phyloP scores from a whole-genome alignment of 2,329 filamentous ascomycete species.

The Paradendryphiella salina region DNA sequence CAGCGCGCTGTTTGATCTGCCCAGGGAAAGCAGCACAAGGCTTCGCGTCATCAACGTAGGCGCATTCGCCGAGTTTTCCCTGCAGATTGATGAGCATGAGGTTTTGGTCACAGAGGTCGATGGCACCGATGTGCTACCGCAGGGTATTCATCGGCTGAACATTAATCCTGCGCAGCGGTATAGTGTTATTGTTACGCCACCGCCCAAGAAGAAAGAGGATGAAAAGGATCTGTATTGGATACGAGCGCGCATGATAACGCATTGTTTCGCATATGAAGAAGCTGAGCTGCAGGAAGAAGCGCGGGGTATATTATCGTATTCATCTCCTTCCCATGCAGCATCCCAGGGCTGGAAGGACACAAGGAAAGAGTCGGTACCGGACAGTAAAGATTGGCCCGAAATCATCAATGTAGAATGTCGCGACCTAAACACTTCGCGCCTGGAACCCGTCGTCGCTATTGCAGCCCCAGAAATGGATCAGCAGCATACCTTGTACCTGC shows the following conservation, averaged over 20 bases:
- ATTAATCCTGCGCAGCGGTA: constrained; percentile 72
- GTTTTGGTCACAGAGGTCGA: constrained; percentile 48
- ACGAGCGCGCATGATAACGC: constrained; percentile 63
- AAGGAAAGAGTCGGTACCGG: constrained; percentile 24
- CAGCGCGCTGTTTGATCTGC: constrained; percentile 41
- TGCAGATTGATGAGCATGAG: constrained; percentile 49
- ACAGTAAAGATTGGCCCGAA: constrained; percentile 57
- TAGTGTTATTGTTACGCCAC: constrained; percentile 64
- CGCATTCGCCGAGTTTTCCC: constrained; percentile 49
- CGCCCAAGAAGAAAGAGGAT: constrained; percentile 27
- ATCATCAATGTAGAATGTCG: constrained; percentile 55
- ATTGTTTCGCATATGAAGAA: constrained; percentile 61
- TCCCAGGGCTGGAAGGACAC: no score
- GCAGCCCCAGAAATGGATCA: constrained; percentile 55
- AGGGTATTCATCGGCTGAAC: constrained; percentile 53
- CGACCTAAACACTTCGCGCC: constrained; percentile 55
- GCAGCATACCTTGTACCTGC: constrained; percentile 55
- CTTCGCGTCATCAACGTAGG: constrained; percentile 66
- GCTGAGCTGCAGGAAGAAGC: constrained; percentile 53
- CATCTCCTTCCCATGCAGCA: neutral
- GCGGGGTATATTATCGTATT: constrained; percentile 56
- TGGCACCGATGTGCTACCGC: constrained; percentile 57
- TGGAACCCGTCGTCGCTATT: constrained; percentile 51
- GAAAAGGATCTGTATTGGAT: constrained; percentile 46
- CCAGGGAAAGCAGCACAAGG: constrained; percentile 64